Percentiles rank a stretch among this genome's conserved stretches.
Evolutionary conservation across 1,284 basidiomycete genomes (phyloP).

Genomic region (Leccinum solheimii): DNA sequence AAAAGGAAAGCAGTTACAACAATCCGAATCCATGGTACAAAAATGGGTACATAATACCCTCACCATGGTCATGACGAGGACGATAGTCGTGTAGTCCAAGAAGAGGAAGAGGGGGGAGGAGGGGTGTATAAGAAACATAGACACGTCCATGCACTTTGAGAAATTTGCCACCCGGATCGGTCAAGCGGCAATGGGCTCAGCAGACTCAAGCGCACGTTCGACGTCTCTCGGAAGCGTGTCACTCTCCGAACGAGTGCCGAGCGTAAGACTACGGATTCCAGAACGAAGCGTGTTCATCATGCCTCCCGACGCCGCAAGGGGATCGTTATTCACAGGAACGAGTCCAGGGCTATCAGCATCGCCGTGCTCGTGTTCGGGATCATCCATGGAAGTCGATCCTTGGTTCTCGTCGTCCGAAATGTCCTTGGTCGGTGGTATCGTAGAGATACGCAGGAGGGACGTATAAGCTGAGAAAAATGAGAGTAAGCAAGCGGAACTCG

Average conservation of each 20-base stretch:
- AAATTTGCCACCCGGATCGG: not conserved
- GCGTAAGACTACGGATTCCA: conserved; percentile 34
- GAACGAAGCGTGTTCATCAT: conserved; percentile 38
- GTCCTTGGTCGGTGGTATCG: conserved; percentile 58
- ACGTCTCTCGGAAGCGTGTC: conserved; percentile 38
- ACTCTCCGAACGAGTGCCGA: conserved; percentile 18
- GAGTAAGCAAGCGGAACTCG: not conserved
- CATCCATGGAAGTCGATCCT: conserved; percentile 39
- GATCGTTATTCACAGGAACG: conserved; percentile 8
- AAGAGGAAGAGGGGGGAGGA: not conserved
- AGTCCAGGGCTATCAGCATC: not conserved
- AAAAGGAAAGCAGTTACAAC: not conserved
- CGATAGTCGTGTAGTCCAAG: not conserved
- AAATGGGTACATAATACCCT: not conserved
- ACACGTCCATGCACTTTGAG: not conserved
- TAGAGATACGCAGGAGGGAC: conserved; percentile 80
- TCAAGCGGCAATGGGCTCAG: conserved; percentile 19
- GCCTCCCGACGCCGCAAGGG: conserved; percentile 22
- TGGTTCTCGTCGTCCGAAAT: conserved; percentile 38
- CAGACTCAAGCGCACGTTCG: conserved; percentile 34
- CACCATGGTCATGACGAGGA: not conserved
- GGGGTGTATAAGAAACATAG: not conserved
- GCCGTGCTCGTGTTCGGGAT: conserved; percentile 28
- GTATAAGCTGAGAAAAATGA: conserved; percentile 68
- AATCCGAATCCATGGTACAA: not conserved